These are phyloP conservation scores for Nannizziopsis arthrosporioides DNA, from an alignment of 2,329 filamentous ascomycete species.

Conservation along the genomic window DNA sequence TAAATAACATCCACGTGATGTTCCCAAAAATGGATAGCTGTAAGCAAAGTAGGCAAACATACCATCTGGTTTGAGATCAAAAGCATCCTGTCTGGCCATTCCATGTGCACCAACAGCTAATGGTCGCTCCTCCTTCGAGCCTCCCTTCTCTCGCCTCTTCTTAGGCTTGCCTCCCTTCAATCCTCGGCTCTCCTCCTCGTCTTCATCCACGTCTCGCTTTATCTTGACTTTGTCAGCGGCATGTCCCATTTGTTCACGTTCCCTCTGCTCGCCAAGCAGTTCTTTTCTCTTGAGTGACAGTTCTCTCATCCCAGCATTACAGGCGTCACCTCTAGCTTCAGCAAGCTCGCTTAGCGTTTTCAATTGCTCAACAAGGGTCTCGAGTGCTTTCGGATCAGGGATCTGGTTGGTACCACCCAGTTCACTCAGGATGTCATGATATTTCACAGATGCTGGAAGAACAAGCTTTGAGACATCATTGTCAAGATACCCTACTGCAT, in stretches of 20 bases:
- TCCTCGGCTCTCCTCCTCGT: slow-evolving; percentile 34
- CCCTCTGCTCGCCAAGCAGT: slow-evolving; percentile 41
- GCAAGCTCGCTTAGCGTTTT: slow-evolving; percentile 47
- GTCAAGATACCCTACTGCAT: slow-evolving; percentile 44
- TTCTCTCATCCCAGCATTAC: slow-evolving; percentile 49
- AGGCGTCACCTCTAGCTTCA: slow-evolving; percentile 45
- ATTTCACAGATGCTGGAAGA: slow-evolving; percentile 38
- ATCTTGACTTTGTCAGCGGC: slow-evolving; percentile 38
- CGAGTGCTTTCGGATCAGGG: slow-evolving; percentile 37
- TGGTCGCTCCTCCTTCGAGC: slow-evolving; percentile 48
- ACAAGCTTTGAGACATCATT: slow-evolving; percentile 40
- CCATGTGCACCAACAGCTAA: slow-evolving; percentile 52
- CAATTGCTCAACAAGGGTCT: slow-evolving; percentile 43
- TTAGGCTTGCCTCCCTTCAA: slow-evolving; percentile 55
- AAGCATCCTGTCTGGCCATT: slow-evolving; percentile 52
- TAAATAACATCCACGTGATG: no score
- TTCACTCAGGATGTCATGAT: slow-evolving; percentile 48
- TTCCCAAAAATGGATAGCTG: background rate
- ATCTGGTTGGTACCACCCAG: slow-evolving; percentile 39
- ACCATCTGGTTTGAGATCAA: slow-evolving; percentile 47
- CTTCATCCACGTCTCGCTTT: slow-evolving; percentile 36
- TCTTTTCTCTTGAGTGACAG: slow-evolving; percentile 48
- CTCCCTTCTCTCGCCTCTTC: slow-evolving; percentile 63
- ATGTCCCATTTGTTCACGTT: slow-evolving; percentile 37
- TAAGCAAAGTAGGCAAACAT: slow-evolving; percentile 10